Conservation (phyloP, 495 filamentous ascomycete species). For the Hyaloscypha bicolor region DNA sequence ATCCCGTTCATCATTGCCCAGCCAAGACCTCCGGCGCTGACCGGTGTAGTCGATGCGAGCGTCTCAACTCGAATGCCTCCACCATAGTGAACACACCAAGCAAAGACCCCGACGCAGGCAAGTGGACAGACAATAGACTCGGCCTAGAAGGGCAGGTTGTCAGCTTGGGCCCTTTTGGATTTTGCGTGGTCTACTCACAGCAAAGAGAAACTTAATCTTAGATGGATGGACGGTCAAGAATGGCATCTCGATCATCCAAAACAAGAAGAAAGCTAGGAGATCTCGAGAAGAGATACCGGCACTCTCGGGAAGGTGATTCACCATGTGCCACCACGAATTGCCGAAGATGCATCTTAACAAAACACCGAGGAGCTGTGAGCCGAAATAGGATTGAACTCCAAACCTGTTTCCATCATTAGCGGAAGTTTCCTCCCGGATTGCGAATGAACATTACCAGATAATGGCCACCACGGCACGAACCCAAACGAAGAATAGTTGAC, state of each 20-base stretch:
- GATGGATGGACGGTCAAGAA: slow-evolving; percentile 2
- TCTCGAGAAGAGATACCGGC: neutral
- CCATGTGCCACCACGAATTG: slow-evolving; percentile 1
- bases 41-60: neutral
- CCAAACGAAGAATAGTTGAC: slow-evolving; percentile 4
- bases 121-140: neutral
- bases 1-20: slow-evolving; percentile 3
- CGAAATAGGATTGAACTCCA: slow-evolving; percentile 1
- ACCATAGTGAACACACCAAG: slow-evolving; percentile 3
- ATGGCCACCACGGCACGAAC: slow-evolving; percentile 1
- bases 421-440: neutral
- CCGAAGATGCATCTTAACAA: slow-evolving; percentile 3
- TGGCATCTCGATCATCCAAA: slow-evolving; percentile 3
- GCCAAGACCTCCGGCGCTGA: neutral
- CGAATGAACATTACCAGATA: neutral
- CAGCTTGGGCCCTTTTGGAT: neutral
- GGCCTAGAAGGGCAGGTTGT: neutral
- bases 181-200: neutral
- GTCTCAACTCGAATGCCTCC: slow-evolving; percentile 1
- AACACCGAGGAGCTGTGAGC: slow-evolving; percentile 4
- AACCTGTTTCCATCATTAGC: neutral
- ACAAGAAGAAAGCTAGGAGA: neutral
- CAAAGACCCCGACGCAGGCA: neutral
- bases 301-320: neutral
- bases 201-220: slow-evolving; percentile 5